Evolutionary conservation across 306 rosid genomes (phyloP).

Genomic region (Inga leiocalycina): DNA sequence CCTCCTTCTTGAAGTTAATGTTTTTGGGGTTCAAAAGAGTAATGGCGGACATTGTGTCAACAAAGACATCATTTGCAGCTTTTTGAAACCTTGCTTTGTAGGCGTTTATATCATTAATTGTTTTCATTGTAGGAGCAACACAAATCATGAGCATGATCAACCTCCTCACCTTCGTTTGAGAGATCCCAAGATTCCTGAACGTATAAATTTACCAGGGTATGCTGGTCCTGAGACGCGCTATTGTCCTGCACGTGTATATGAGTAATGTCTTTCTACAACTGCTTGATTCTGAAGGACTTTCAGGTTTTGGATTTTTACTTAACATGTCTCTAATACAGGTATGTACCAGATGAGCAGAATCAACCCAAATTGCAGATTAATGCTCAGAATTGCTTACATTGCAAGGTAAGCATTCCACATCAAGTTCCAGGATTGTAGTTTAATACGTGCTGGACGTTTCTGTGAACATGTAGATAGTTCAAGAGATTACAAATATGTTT

Average conservation of each 20-base stretch:
- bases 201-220: conserved; percentile 69
- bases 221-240: conserved; percentile 87
- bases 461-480: not conserved
- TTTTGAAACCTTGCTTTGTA: conserved; percentile 28
- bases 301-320: conserved; percentile 7
- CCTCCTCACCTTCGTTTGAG: conserved; percentile 85
- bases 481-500: not conserved
- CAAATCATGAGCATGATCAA: conserved; percentile 98
- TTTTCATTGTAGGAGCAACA: conserved; percentile 76
- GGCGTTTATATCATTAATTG: conserved; percentile 25
- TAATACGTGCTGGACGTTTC: not conserved
- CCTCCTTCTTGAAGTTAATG: not conserved
- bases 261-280: conserved; percentile 53
- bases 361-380: conserved; percentile 80
- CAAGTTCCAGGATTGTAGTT: not conserved
- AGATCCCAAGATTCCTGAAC: conserved; percentile 79
- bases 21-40: conserved; percentile 2
- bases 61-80: conserved; percentile 13
- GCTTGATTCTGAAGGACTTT: conserved; percentile 30
- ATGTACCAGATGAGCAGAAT: conserved; percentile 62
- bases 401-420: conserved; percentile 69
- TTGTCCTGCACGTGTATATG: conserved; percentile 95
- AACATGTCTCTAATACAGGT: conserved; percentile 50
- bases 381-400: conserved; percentile 93
- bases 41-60: not conserved